Percentiles rank a stretch among this genome's conserved stretches.
These are phyloP conservation scores for Eucalyptus fibrosa DNA, from an alignment of 345 rosid genomes.

Conservation along the genomic window DNA sequence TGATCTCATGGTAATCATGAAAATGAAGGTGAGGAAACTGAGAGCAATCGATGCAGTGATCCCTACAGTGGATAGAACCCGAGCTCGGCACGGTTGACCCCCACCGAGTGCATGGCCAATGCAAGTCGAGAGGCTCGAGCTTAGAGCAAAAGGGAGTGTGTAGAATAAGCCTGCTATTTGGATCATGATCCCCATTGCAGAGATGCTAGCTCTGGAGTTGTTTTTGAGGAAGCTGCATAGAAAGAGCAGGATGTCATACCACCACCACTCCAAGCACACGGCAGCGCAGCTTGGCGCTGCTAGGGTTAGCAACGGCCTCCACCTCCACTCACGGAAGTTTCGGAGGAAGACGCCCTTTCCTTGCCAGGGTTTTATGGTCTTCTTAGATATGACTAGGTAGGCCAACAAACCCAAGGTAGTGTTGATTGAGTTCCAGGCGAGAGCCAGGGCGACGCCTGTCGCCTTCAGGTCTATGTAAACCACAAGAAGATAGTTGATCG, in stretches of 20 bases:
- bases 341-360: background rate
- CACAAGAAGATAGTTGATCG: conserved; percentile 12
- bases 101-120: conserved; percentile 16
- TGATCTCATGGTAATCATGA: conserved; percentile 1
- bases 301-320: conserved; percentile 4
- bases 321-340: background rate
- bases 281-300: conserved; percentile 9
- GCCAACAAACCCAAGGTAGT: conserved; percentile 1
- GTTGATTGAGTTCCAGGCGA: conserved; percentile 3
- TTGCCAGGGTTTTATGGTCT: conserved; percentile 18
- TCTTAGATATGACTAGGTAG: conserved; percentile 1
- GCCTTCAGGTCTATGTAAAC: conserved; percentile 3
- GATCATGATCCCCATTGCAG: conserved; percentile 24
- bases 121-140: conserved; percentile 6
- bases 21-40: conserved; percentile 3
- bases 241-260: conserved; percentile 24
- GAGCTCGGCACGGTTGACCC: conserved; percentile 5
- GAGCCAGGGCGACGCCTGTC: conserved; percentile 12
- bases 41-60: background rate
- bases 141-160: conserved; percentile 15
- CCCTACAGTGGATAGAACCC: background rate
- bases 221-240: conserved; percentile 7
- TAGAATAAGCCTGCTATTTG: conserved; percentile 21
- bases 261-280: conserved; percentile 33
- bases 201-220: conserved; percentile 10